Base-by-base conservation (phyloP, 805 yeast genomes). In the Myxozyma kluyveri region DNA sequence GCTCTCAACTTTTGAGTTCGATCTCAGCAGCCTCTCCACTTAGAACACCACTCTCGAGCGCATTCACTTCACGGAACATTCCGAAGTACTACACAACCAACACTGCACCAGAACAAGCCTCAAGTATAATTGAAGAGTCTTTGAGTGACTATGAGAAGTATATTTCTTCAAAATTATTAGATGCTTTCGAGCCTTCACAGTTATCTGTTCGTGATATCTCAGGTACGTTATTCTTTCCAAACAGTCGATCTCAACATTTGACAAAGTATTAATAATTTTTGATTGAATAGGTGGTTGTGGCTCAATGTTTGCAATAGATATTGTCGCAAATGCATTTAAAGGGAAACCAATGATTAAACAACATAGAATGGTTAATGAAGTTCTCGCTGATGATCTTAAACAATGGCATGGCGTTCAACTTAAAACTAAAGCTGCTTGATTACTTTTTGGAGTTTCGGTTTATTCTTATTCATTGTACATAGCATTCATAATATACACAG, bases 321-420 rank as follows among this genome's bases (percentile, higher is more conserved):
- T 93, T 17, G 85, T 82, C 42, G 82, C 93, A 48, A 75, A 74
- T 1, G 72, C 80, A 63, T 93, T 93, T 70, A 81, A 85, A 61
- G 96, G 96, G 0, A 65, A 87, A 40, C 73, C 87, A 1, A 88
- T 88, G 82, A 76, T 93, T 59, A 90, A 89, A 65, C 99, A 93
- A 68, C 99, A 93, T 65, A 77, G 96, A 54, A 68, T 91, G 60
- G 98, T 93, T 14, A 91, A 93, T 69, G 79, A 81, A 49, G 74
- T 82, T 1, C 73, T 93, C 61, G 82, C 84, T 55, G 95, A 88
- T 38, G 98, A 93, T 63, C 88, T 93, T 42, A 72, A 81, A 26
- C 76, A 84, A 63, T 93, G 98, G 99, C 99, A 93, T 67, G 99
- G 99, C 0, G 72, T 91, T 47, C 97, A 91, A 68, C 75, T 91